Evolutionary conservation across 106 monocot genomes (phyloP).

Genomic region (Dendrobium officinale): DNA sequence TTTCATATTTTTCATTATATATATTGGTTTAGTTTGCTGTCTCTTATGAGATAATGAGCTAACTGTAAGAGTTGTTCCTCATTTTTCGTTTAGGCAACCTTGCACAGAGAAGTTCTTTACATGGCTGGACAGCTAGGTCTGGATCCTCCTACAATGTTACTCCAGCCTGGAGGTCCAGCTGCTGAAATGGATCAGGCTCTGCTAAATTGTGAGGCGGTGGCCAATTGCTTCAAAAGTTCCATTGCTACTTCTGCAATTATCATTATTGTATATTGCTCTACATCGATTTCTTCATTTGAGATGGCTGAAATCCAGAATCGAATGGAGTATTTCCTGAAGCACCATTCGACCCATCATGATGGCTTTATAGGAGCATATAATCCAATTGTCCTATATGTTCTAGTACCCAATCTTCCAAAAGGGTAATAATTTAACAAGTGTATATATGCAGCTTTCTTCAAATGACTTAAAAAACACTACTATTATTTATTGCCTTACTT

Average conservation of each 20-base stretch:
- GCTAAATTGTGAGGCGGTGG: conserved; percentile 78
- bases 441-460: background rate
- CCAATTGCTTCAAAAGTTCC: conserved; percentile 59
- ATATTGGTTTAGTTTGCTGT: background rate
- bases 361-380: background rate
- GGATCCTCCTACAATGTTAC: conserved; percentile 85
- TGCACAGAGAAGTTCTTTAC: conserved; percentile 54
- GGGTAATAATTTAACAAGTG: conserved; percentile 23
- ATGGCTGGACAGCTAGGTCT: conserved; percentile 81
- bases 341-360: background rate
- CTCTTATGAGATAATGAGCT: background rate
- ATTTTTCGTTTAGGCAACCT: conserved; percentile 45
- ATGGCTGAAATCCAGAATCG: conserved; percentile 37
- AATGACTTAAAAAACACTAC: background rate
- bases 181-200: conserved; percentile 64
- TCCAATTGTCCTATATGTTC: conserved; percentile 46
- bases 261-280: conserved; percentile 75
- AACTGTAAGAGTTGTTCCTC: background rate
- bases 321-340: conserved; percentile 13
- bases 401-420: conserved; percentile 61
- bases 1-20: background rate
- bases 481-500: background rate
- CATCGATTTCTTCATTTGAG: conserved; percentile 35
- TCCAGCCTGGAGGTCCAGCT: conserved; percentile 46
- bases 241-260: conserved; percentile 49